Evolutionary conservation across 805 yeast genomes (phyloP), one percentile per base, ranked within the genome.

Genomic region (Myxozyma neglecta): DNA sequence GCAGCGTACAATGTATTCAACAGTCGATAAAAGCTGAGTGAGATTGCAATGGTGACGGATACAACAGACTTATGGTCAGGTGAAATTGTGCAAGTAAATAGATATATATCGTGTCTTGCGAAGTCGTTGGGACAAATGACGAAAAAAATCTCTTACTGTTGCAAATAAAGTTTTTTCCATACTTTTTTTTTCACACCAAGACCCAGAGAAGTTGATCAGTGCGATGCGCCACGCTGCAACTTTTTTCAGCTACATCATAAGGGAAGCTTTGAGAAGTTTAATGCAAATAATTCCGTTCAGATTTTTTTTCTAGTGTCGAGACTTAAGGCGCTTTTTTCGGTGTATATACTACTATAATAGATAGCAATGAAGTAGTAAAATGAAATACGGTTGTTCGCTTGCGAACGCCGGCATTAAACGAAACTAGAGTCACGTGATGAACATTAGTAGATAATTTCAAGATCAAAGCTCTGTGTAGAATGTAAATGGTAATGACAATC

Each of bases 81-180:
- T n/a, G 36, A 20, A 11, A 34, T 37, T 14, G 18, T 29, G 13
- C 4, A 11, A 32, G 1, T 16, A 47, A 11, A 6, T 9, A 11
- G 9, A 40, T 11, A 7, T 37, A 47, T 1, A 20, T 47, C 35
- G 37, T 32, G 51, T 13, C 37, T 47, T 42, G 39, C 34, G 24
- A 34, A 24, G 9, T 29, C 24, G 53, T 50, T 50, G 53, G 53
- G 53, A 50, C 44, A 50, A 50, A 50, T 36, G 44, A 50, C 43
- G 44, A 50, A 50, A 50, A 50, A 50, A 36, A 36, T 36, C 34
- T 37, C 39, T 50, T 16, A 13, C 20, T 11, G 16, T 13, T n/a
- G 13, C 18, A 16, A 50, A 16, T 18, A 46, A 46, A 16, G 34
- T 20, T 46, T 49, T 50, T 50, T 37, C 24, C 24, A 4, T 50